phyloP scores from a whole-genome alignment of 495 filamentous ascomycete genomes.

The Ramalina intermedia region DNA sequence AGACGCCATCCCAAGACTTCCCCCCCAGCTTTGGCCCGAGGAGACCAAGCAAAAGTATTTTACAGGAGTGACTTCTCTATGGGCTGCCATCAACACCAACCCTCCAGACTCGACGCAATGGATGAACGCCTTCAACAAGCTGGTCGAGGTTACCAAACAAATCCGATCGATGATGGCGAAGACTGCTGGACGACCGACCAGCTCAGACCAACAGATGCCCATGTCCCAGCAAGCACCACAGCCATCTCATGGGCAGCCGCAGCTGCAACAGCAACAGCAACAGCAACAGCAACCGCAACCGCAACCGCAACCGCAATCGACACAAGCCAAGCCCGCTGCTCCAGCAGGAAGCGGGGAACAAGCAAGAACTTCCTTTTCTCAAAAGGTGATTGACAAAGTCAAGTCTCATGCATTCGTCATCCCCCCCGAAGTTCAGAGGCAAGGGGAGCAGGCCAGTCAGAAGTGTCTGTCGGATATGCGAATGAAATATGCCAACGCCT shows the following conservation, averaged over 20 bases:
- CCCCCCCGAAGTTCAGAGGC: slow-evolving; percentile 25
- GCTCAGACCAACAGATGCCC: slow-evolving; percentile 6
- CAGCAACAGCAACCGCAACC: neutral
- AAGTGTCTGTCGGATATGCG: slow-evolving; percentile 39
- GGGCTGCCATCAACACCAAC: slow-evolving; percentile 44
- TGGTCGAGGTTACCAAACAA: slow-evolving; percentile 43
- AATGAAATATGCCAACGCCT: slow-evolving; percentile 34
- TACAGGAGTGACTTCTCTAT: slow-evolving; percentile 44
- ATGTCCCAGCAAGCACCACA: neutral
- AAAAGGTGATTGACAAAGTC: slow-evolving; percentile 23
- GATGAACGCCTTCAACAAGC: slow-evolving; percentile 45
- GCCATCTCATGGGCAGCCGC: neutral
- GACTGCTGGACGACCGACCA: slow-evolving; percentile 13
- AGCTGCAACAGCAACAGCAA: neutral
- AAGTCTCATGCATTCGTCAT: slow-evolving; percentile 31
- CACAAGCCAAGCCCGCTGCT: neutral
- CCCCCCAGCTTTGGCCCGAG: slow-evolving; percentile 33
- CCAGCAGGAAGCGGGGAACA: neutral
- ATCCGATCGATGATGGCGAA: slow-evolving; percentile 4
- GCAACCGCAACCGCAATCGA: neutral
- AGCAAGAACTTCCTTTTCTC: slow-evolving; percentile 4
- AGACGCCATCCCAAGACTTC: slow-evolving; percentile 37
- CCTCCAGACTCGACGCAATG: slow-evolving; percentile 41
- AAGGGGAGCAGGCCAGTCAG: slow-evolving; percentile 19
- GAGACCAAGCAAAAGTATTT: slow-evolving; percentile 56